Percentiles rank a stretch among this genome's conserved stretches.
phyloP scores from a whole-genome alignment of 345 rosid genomes.

The Rubroshorea leprosula region DNA sequence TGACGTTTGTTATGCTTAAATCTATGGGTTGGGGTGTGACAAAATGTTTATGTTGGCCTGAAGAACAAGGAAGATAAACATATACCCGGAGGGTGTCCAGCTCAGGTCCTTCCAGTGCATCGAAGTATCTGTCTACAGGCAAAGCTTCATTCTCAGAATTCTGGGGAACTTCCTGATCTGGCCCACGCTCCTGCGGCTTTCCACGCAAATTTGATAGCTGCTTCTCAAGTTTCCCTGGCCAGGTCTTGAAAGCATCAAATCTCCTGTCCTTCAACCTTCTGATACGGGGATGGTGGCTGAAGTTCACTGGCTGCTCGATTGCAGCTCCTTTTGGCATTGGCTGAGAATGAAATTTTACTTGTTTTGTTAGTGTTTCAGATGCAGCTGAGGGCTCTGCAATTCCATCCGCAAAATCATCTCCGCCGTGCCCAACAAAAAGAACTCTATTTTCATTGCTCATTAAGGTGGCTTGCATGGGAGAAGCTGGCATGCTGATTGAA shows the following conservation, averaged over 20 bases:
- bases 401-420: constrained; percentile 9
- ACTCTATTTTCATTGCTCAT: constrained; percentile 9
- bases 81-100: constrained; percentile 76
- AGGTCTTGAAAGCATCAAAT: constrained; percentile 79
- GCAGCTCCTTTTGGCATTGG: constrained; percentile 49
- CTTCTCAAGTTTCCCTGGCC: constrained; percentile 83
- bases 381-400: constrained; percentile 15
- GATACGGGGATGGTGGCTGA: constrained; percentile 26
- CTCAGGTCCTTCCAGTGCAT: constrained; percentile 86
- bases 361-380: constrained; percentile 10
- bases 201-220: constrained; percentile 60
- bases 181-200: constrained; percentile 29
- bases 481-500: constrained; percentile 54
- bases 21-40: too few species aligned
- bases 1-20: too few species aligned
- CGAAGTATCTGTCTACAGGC: constrained; percentile 73
- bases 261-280: constrained; percentile 42
- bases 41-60: not conserved
- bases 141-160: constrained; percentile 39
- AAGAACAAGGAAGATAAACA: not conserved
- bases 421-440: constrained; percentile 14
- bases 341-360: constrained; percentile 47
- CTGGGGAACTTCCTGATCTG: constrained; percentile 17
- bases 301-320: constrained; percentile 10
- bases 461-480: constrained; percentile 26